These are phyloP conservation scores for Penicillium hesseltinei DNA, from an alignment of 2,329 filamentous ascomycete genomes.

Conservation along the genomic window DNA sequence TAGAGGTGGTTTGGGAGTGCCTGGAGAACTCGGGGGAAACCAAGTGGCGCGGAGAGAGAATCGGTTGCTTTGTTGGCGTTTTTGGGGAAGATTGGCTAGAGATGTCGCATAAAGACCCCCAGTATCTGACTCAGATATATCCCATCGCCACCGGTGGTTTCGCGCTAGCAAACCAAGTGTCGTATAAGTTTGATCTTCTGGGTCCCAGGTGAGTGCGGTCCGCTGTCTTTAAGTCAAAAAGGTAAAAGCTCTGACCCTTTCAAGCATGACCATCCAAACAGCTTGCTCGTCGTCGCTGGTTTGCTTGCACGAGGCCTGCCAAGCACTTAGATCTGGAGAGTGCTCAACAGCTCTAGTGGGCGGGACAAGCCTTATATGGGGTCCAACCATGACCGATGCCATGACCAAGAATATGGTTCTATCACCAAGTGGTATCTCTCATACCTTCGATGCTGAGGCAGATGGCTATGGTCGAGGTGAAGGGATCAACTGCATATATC, in stretches of 20 bases:
- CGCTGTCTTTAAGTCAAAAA: not conserved
- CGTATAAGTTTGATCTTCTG: slow-evolving; percentile 23
- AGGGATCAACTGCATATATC: slow-evolving; percentile 46
- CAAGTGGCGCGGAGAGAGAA: slow-evolving; percentile 31
- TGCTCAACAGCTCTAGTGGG: slow-evolving; percentile 34
- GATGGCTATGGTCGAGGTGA: slow-evolving; percentile 55
- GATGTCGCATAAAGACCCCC: slow-evolving; percentile 19
- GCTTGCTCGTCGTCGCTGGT: slow-evolving; percentile 45
- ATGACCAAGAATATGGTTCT: slow-evolving; percentile 32
- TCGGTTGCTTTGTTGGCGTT: slow-evolving; percentile 28
- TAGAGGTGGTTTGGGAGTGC: slow-evolving; percentile 35
- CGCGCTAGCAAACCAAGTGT: slow-evolving; percentile 25
- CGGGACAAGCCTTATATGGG: slow-evolving; percentile 35
- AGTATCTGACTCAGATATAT: slow-evolving; percentile 16
- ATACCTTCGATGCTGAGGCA: slow-evolving; percentile 47
- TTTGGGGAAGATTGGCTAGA: slow-evolving; percentile 30
- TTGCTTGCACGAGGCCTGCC: slow-evolving; percentile 29
- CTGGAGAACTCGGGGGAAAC: slow-evolving; percentile 33
- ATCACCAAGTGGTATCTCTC: slow-evolving; percentile 47
- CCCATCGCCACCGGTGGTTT: slow-evolving; percentile 19
- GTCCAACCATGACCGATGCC: slow-evolving; percentile 24
- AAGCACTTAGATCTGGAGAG: slow-evolving; percentile 20
- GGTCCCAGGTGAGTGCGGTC: slow-evolving; percentile 21
- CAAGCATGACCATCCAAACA: slow-evolving; percentile 37
- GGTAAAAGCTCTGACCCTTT: not conserved